Percentiles rank a stretch among this genome's conserved stretches.
Conservation (phyloP, 2,329 filamentous ascomycete species). For the Nemania sp. region DNA sequence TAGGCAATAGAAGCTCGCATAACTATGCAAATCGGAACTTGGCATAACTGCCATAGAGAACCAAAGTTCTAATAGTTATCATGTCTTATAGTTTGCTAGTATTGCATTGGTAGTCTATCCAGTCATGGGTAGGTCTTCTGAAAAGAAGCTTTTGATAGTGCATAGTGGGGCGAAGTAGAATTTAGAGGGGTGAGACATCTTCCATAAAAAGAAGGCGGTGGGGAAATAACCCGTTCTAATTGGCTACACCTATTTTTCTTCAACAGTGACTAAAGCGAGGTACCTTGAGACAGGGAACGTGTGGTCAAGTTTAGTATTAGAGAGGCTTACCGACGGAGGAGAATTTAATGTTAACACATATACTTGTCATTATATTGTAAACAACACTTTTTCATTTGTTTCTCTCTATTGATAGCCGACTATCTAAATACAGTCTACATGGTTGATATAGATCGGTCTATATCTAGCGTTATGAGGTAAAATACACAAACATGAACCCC, state of each 20-base stretch:
- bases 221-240: constrained; percentile 20
- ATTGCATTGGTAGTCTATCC: neutral
- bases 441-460: neutral
- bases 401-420: neutral
- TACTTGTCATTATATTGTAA: neutral
- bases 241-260: constrained; percentile 15
- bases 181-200: constrained; percentile 33
- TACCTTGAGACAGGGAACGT: neutral
- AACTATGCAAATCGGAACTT: no score
- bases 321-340: neutral
- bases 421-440: constrained; percentile 7
- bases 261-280: neutral
- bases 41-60: no score
- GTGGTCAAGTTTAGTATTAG: no score
- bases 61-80: neutral
- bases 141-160: constrained; percentile 18
- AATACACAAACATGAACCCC: constrained; percentile 93
- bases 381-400: constrained; percentile 7
- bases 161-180: constrained; percentile 27
- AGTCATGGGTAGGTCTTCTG: neutral
- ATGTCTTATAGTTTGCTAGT: neutral
- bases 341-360: neutral
- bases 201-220: constrained; percentile 40
- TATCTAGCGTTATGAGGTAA: constrained; percentile 63
- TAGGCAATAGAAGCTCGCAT: no score